phyloP scores from a whole-genome alignment of 208 protist genomes.

The Tritrichomonas musculus region DNA sequence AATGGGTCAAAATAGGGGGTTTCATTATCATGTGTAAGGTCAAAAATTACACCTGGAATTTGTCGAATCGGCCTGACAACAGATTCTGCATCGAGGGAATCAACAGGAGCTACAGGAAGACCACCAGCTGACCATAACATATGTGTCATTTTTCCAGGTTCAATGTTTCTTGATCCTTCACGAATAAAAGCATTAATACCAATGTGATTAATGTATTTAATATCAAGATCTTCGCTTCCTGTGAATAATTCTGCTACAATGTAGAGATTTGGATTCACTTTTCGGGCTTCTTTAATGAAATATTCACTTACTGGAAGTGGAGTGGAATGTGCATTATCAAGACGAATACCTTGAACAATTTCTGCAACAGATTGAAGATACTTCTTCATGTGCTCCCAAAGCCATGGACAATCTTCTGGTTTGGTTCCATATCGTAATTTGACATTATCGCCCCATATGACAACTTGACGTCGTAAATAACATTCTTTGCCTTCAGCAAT shows the following conservation, averaged over 20 bases:
- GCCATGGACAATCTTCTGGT: background rate
- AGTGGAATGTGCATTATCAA: slow-evolving; percentile 26
- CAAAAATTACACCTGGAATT: slow-evolving; percentile 29
- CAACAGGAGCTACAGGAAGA: background rate
- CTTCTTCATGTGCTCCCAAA: background rate
- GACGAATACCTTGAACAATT: background rate
- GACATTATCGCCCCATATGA: slow-evolving; percentile 20
- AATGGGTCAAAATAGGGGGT: background rate
- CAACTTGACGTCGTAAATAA: background rate
- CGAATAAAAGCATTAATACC: background rate
- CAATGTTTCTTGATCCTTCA: background rate
- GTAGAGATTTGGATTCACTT: background rate
- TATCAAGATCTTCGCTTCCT: background rate
- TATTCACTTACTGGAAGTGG: background rate
- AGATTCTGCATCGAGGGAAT: background rate
- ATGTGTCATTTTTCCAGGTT: background rate
- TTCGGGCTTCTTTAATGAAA: background rate
- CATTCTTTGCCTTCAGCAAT: background rate
- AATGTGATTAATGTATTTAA: slow-evolving; percentile 20
- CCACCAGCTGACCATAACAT: background rate
- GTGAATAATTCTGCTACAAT: background rate
- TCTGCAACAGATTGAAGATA: background rate
- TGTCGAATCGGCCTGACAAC: background rate
- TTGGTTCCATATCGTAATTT: background rate
- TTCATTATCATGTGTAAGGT: background rate